A percentile compares a stretch with the other conserved stretches of the same genome.
Conservation (phyloP, 2,329 filamentous ascomycete species). For the Rhinocladiella similis region DNA sequence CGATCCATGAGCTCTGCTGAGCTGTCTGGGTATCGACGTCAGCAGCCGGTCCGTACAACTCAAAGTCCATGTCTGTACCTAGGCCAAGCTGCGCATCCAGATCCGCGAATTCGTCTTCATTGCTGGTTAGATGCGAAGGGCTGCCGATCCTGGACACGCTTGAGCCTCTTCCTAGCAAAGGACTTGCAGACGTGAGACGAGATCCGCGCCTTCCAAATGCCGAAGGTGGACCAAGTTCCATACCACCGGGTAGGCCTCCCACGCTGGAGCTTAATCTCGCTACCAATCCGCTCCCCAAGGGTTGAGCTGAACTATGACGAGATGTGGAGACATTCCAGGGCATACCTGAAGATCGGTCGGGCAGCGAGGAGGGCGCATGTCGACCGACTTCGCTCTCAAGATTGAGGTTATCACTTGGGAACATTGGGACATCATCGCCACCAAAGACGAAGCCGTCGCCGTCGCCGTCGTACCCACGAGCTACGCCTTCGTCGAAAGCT, state of each 20-base stretch:
- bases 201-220: constrained; percentile 45
- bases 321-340: constrained; percentile 68
- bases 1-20: constrained; percentile 47
- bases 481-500: constrained; percentile 33
- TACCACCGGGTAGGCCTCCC: constrained; percentile 31
- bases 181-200: constrained; percentile 60
- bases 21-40: constrained; percentile 52
- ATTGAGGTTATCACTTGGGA: constrained; percentile 39
- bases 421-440: constrained; percentile 38
- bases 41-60: constrained; percentile 47
- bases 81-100: constrained; percentile 36
- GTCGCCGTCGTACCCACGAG: constrained; percentile 29
- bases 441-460: constrained; percentile 18
- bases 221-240: constrained; percentile 29
- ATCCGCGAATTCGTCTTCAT: constrained; percentile 32
- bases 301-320: constrained; percentile 42
- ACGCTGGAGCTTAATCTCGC: constrained; percentile 39
- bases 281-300: constrained; percentile 34
- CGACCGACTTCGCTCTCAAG: constrained; percentile 63
- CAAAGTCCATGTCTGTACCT: constrained; percentile 37
- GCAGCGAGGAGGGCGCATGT: constrained; percentile 64
- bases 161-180: constrained; percentile 46
- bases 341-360: constrained; percentile 67
- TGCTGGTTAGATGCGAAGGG: constrained; percentile 13
- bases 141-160: constrained; percentile 32